Evolutionary conservation across 768 basidiomycete genomes (phyloP).

Genomic region (button mushroom (Agaricus bisporus)): DNA sequence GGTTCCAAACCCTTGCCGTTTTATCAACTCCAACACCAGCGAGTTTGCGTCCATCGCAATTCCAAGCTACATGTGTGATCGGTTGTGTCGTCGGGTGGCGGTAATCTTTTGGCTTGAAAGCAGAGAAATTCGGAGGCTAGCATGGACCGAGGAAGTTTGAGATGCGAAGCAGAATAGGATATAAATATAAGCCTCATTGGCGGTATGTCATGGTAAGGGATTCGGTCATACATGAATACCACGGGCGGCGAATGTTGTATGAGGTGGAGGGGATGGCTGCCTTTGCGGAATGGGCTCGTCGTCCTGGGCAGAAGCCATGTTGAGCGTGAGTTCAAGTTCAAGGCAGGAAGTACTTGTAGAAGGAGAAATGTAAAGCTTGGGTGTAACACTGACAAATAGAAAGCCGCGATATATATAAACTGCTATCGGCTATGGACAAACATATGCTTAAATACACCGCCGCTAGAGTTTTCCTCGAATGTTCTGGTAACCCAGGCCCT

Average conservation of each 20-base stretch:
- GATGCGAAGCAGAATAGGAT: background rate
- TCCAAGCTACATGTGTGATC: constrained; percentile 80
- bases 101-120: constrained; percentile 73
- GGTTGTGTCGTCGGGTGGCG: constrained; percentile 56
- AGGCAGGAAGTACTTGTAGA: too few relatives aligned
- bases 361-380: background rate
- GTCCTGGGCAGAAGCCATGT: constrained; percentile 15
- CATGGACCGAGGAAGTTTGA: constrained; percentile 8
- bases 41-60: constrained; percentile 74
- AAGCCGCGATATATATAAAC: background rate
- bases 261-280: constrained; percentile 66
- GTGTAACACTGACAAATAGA: background rate
- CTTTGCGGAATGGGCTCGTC: constrained; percentile 55
- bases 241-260: constrained; percentile 64
- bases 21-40: constrained; percentile 83
- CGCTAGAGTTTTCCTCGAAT: constrained; percentile 6
- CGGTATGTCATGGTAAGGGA: background rate
- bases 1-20: constrained; percentile 67
- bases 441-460: background rate
- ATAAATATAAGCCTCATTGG: constrained; percentile 14
- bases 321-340: too few relatives aligned
- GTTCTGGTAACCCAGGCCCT: constrained; percentile 21
- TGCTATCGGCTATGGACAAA: too few relatives aligned
- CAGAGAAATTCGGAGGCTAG: constrained; percentile 74
- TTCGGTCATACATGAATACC: constrained; percentile 62